A percentile compares a stretch with the other conserved stretches of the same genome.
These are phyloP conservation scores for Pseudoscleropodium purum DNA, from an alignment of 225 moss, liverwort and hornwort genomes.

Conservation along the genomic window DNA sequence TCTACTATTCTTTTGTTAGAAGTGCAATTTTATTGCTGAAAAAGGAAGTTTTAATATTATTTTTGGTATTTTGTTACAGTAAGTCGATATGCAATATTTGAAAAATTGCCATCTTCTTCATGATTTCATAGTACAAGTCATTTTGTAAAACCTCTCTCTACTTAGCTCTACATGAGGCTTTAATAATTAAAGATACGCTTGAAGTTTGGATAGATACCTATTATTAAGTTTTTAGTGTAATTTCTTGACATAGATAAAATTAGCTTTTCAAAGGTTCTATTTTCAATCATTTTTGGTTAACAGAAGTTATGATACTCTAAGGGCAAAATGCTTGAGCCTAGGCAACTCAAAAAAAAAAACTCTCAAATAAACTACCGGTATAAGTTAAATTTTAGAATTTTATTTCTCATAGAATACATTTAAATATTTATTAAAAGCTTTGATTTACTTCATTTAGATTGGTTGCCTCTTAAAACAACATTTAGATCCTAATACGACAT, in stretches of 20 bases:
- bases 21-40: not conserved
- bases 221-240: not conserved
- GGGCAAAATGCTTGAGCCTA: not conserved
- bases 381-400: not conserved
- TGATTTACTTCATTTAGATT: not conserved
- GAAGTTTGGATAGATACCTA: not conserved
- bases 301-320: not conserved
- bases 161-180: not conserved
- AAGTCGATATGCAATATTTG: accelerated
- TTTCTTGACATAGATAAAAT: not conserved
- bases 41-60: not conserved
- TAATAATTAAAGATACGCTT: not conserved
- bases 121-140: not conserved
- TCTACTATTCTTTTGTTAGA: not conserved
- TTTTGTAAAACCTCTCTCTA: not conserved
- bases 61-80: not conserved
- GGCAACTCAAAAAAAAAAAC: not conserved
- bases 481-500: not conserved
- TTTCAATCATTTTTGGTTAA: not conserved
- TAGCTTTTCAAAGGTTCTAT: not conserved
- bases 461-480: not conserved
- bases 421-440: not conserved
- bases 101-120: not conserved
- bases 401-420: not conserved
- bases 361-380: not conserved